Conservation (phyloP, 2,329 filamentous ascomycete genomes). For the Neonectria faginata region DNA sequence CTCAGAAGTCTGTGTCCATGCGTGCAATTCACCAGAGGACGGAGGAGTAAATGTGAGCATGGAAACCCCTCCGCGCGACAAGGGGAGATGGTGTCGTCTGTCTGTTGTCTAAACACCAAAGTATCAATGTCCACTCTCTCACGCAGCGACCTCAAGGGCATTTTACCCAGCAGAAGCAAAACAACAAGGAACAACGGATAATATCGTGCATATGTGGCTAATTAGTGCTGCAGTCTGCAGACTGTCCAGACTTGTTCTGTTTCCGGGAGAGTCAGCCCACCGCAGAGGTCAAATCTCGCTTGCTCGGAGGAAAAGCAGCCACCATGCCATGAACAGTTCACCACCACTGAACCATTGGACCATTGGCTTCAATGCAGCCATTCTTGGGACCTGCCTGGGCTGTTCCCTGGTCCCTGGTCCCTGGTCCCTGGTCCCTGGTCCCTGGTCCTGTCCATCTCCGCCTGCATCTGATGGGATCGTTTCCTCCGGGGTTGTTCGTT, state of each 20-base stretch:
- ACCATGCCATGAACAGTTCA: constrained; percentile 19
- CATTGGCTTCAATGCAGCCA: background rate
- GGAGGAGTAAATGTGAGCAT: background rate
- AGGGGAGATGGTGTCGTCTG: too few species aligned
- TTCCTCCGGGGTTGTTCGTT: background rate
- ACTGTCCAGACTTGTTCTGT: background rate
- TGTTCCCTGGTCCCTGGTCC: constrained; percentile 3
- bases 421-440: background rate
- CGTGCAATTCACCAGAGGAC: background rate
- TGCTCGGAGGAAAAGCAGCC: constrained; percentile 35
- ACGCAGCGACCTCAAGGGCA: background rate
- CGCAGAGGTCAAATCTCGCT: constrained; percentile 39
- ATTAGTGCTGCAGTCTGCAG: background rate
- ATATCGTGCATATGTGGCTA: background rate
- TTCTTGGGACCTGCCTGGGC: background rate
- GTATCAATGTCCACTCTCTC: background rate
- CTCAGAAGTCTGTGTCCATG: background rate
- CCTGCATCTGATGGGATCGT: constrained; percentile 14
- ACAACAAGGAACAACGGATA: background rate
- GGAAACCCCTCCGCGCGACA: background rate
- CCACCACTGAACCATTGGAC: background rate
- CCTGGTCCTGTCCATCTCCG: background rate
- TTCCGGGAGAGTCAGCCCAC: background rate
- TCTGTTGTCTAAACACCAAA: too few species aligned
- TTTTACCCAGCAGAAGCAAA: background rate